Evolutionary conservation across 257 asterid genomes (phyloP), one percentile per base, ranked within the genome.

Genomic region (Osmanthus fragrans): DNA sequence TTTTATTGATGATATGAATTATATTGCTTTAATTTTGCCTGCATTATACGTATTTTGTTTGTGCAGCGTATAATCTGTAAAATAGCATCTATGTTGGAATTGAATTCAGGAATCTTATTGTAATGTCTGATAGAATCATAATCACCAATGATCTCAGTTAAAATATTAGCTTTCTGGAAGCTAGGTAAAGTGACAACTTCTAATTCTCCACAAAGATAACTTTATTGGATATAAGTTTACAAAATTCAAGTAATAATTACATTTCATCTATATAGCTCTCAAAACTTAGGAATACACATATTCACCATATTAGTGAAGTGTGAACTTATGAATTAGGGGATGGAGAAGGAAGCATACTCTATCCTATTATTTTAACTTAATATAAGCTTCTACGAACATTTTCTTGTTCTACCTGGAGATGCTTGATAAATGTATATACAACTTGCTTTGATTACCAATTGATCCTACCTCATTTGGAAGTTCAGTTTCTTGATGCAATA

Each of bases 401-500:
- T 63, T 63, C 69, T 63, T 11, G 9, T 63, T 56, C 69, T 11
- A 23, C 34, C n/a, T 27, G 1, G 34, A 63, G 69, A 27, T 63
- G n/a, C 1, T 23, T 25, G 19, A 27, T 9, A 63, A 27, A 63
- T 63, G 1, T 27, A 63, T 63, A 9, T 63, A 63, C 34, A 63
- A 7, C 21, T 34, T 73, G 25, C 27, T 63, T 63, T 10, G 67
- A 60, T 63, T 23, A 63, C 34, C 69, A 23, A 19, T 8, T 7
- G 36, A 23, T 27, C 42, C 80, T 87, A 90, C 49, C 93, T 70
- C 47, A 58, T 85, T 40, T 87, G 93, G 89, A 90, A 90, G 84
- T 90, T 89, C 80, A 90, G 82, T 16, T 80, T 76, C 76, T 89
- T 89, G 49, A 90, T 89, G 82, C 90, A 86, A 32, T 81, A 86